Conservation (phyloP, 2,329 filamentous ascomycete genomes). For the Onygena corvina region DNA sequence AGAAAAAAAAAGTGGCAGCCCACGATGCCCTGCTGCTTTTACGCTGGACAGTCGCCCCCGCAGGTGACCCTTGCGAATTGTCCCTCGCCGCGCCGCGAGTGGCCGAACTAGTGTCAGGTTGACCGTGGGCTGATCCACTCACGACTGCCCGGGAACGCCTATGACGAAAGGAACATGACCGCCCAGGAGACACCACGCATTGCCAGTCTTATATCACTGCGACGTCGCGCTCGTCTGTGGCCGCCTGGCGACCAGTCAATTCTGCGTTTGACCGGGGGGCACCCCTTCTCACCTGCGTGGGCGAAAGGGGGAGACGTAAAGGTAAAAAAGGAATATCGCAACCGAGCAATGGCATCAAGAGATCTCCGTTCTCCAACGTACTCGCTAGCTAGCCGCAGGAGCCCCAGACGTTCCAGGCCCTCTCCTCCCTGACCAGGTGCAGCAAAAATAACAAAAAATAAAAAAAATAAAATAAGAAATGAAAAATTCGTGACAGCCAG, state of each 20-base stretch:
- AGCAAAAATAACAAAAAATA: background rate
- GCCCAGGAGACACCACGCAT: background rate
- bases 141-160: slow-evolving; percentile 2
- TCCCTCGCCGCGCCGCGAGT: slow-evolving; percentile 4
- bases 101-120: slow-evolving; percentile 5
- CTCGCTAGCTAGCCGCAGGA: slow-evolving; percentile 6
- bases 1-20: background rate
- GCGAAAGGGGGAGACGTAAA: too few species aligned
- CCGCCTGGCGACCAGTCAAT: background rate
- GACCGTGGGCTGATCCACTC: background rate
- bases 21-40: slow-evolving; percentile 1
- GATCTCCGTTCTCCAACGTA: background rate
- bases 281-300: background rate
- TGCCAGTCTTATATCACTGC: background rate
- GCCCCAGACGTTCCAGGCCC: slow-evolving; percentile 1
- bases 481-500: background rate
- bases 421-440: background rate
- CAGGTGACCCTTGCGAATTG: slow-evolving; percentile 6
- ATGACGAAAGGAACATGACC: slow-evolving; percentile 1
- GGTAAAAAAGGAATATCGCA: background rate
- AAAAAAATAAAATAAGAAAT: background rate
- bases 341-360: background rate
- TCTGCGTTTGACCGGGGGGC: background rate
- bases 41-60: slow-evolving; percentile 1
- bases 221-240: background rate